Evolutionary conservation across 345 rosid genomes (phyloP).

Genomic region (Lepidium sativum): DNA sequence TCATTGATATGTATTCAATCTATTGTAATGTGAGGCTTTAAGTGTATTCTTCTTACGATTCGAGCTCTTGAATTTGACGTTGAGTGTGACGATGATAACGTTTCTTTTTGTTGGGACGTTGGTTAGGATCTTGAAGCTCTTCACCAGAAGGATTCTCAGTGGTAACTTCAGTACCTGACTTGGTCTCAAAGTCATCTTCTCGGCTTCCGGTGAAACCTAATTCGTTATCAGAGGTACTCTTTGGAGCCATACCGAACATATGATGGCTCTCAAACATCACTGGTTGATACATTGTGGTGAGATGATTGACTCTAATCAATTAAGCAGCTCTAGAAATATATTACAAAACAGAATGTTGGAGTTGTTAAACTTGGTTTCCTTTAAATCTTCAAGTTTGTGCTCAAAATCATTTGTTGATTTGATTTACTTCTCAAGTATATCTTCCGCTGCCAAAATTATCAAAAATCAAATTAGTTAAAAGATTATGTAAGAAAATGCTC

Average conservation of each 20-base stretch:
- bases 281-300: conserved; percentile 83
- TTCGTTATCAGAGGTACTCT: conserved; percentile 51
- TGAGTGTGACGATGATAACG: conserved; percentile 95
- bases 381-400: conserved; percentile 16
- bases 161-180: conserved; percentile 61
- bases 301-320: neutral
- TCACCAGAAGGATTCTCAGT: conserved; percentile 54
- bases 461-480: conserved; percentile 17
- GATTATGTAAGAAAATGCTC: neutral
- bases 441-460: conserved; percentile 19
- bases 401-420: conserved; percentile 8
- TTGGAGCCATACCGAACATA: conserved; percentile 59
- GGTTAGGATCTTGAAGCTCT: conserved; percentile 61
- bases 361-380: neutral
- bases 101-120: conserved; percentile 70
- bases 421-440: conserved; percentile 11
- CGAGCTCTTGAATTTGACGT: conserved; percentile 92
- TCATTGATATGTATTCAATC: neutral
- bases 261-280: conserved; percentile 59
- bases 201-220: conserved; percentile 36
- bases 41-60: conserved; percentile 56
- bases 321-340: neutral
- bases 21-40: too few relatives aligned
- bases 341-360: neutral
- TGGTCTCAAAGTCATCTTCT: conserved; percentile 76